A percentile compares a stretch with the other conserved stretches of the same genome.
phyloP scores from a whole-genome alignment of 2,329 filamentous ascomycete genomes.

The Penicillium sp. region DNA sequence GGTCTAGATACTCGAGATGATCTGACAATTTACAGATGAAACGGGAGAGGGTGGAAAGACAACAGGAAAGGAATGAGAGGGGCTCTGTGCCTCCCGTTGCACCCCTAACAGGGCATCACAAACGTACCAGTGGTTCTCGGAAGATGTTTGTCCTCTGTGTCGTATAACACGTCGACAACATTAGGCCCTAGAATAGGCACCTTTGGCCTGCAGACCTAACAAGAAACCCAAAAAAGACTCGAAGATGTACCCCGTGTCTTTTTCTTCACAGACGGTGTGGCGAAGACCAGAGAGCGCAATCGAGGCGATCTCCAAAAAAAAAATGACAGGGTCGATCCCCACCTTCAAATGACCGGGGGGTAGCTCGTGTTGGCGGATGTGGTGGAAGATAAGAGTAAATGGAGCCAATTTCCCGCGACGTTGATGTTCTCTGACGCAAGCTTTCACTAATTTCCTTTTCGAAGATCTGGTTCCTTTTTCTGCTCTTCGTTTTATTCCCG shows the following conservation, averaged over 20 bases:
- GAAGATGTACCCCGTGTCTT: conserved; percentile 9
- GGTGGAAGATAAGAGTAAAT: neutral
- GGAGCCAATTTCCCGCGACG: neutral
- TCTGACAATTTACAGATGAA: conserved; percentile 6
- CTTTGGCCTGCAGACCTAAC: conserved; percentile 20
- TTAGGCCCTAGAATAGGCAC: conserved; percentile 27
- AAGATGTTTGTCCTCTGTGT: conserved; percentile 35
- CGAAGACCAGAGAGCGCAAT: neutral
- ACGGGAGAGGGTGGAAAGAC: conserved; percentile 1
- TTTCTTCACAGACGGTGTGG: neutral
- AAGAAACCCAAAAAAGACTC: conserved; percentile 20
- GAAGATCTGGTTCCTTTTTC: neutral
- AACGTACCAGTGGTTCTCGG: conserved; percentile 33
- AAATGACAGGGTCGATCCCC: neutral
- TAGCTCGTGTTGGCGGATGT: neutral
- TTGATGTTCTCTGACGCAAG: neutral
- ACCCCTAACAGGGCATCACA: conserved; percentile 9
- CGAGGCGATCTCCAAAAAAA: neutral
- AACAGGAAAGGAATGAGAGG: conserved; percentile 8
- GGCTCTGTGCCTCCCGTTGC: conserved; percentile 8
- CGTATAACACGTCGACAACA: conserved; percentile 36
- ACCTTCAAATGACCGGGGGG: neutral
- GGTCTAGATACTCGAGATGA: conserved; percentile 5
- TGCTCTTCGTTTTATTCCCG: conserved; percentile 11
- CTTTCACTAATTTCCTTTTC: neutral